A percentile compares a stretch with the other conserved stretches of the same genome.
Evolutionary conservation across 352 stramenopile genomes (phyloP).

Genomic region (Pilasporangium apinafurcum): DNA sequence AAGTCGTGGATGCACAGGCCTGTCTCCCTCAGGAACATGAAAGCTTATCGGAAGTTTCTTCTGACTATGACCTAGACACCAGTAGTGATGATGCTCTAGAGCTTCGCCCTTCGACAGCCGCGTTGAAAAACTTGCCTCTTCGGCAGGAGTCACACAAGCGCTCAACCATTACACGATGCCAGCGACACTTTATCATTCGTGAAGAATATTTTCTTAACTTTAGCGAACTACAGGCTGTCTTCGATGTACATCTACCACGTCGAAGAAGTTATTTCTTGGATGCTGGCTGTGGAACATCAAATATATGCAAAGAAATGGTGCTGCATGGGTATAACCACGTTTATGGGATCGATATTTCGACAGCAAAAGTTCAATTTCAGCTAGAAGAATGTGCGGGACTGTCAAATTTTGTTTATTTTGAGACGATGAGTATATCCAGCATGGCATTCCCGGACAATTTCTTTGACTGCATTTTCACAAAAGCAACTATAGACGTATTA

Average conservation of each 20-base stretch:
- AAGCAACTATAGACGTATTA: constrained; percentile 19
- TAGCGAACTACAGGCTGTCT: constrained; percentile 1
- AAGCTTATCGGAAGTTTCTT: background rate
- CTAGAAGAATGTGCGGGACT: constrained; percentile 6
- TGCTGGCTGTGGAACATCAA: constrained; percentile 22
- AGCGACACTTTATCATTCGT: background rate
- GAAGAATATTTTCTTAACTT: constrained; percentile 6
- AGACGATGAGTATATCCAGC: constrained; percentile 5
- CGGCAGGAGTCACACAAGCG: background rate
- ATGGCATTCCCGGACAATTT: constrained; percentile 14
- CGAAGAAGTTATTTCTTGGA: constrained; percentile 10
- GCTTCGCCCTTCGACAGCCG: too few relatives aligned
- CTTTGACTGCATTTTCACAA: constrained; percentile 20
- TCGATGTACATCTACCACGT: constrained; percentile 1
- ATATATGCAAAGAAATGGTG: constrained; percentile 18
- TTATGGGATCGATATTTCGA: constrained; percentile 13
- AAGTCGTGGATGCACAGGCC: background rate
- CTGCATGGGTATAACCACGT: constrained; percentile 16
- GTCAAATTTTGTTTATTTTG: constrained; percentile 8
- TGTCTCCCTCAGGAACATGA: background rate
- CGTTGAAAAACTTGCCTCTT: background rate
- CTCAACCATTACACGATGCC: background rate
- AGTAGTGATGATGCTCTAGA: too few relatives aligned
- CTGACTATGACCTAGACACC: too few relatives aligned
- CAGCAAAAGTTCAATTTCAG: constrained; percentile 10